Evolutionary conservation across 2,329 filamentous ascomycete genomes (phyloP), one percentile per base, ranked within the genome.

Genomic region (Daldinia sp.): DNA sequence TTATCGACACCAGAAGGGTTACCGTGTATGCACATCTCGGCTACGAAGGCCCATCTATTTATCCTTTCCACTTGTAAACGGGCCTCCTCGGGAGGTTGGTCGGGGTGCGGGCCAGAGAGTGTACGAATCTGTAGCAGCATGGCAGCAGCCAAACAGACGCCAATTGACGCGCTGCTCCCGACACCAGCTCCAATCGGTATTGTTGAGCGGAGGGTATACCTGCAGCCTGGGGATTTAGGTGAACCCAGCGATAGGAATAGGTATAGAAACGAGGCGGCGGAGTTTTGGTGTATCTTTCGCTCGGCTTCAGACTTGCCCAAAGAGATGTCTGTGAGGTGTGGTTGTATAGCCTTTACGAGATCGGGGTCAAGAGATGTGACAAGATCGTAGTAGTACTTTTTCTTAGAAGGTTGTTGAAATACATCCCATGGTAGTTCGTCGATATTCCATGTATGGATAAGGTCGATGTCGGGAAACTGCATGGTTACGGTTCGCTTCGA

Each of bases 1-100:
- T 99, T 99, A 81, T 99, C 96, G 48, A 99, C 93, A 0, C 96
- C 96, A 0, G 93, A 97, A 0, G 96, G 96, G 77, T 97, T 98
- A 41, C 95, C 96, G 78, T 99, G 96, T 70, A 98, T 98, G 81
- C 94, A 96, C 89, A 98, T 92, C 80, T 99, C 96, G 26, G 92
- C 92, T 0, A 99, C 96, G 80, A 98, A 98, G 0, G 96, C 94
- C 96, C 97, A 99, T 69, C 92, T 88, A 80, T 99, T 99, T 82
- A 99, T 98, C 71, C 95, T 90, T 82, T 98, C 94, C 33, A 98
- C 87, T 78, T 99, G 95, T 48, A 94, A 81, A 67, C 92, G 90
- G n/a, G 93, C 93, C 81, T 99, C 96, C 61, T 93, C 90, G 0
- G 89, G 82, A 3, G 94, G 93, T 79, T 98, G 95, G 75, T 98